Base-by-base conservation (phyloP, 1,284 basidiomycete species). In the Mycosarcoma maydis region DNA sequence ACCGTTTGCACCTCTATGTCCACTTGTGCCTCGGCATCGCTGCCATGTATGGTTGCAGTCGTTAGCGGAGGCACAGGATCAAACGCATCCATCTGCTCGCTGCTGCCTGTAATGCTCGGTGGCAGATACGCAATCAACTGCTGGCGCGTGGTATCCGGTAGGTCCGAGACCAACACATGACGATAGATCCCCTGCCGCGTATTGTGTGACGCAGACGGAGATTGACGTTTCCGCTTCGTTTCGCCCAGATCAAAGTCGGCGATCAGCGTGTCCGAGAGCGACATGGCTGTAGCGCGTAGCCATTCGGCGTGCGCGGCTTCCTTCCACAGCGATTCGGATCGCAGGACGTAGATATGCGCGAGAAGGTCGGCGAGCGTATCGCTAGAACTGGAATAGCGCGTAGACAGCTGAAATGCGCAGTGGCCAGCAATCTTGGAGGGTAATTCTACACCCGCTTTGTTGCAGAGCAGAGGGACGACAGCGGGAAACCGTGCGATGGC, bases 101-200 rank as follows among this genome's bases (percentile, higher is more conserved):
- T 65, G 29, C 58, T 61, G 1, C 41, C 39, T 6, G 75, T 75
- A 23, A 81, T 68, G 4, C 41, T 42, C 1, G 71, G 75, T 23
- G 80, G 80, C 7, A 81, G 36, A 34, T 73, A 73, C 0, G 69
- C 75, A 14, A 78, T 58, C 13, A 81, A 49, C 39, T 72, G 70
- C 55, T 78, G 78, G 8, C 78, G 46, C n/a, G 71, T 37, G 0
- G 65, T 41, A 36, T 80, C 80, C 11, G 80, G 78, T 30, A 81
- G 44, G 29, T 81, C 80, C 1, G 78, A 76, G 3, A 78, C 80
- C 16, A 80, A 45, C n/a, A 80, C 58, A 37, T 81, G 80, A 2
- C 80, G 59, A 47, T 78, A 81, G 29, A 80, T 64, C 19, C 73
- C 68, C 39, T 66, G 54, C 4, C 53, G 42, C 9, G 64, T 76